These are phyloP conservation scores for Thelephora ganbajun DNA, from an alignment of 768 basidiomycete genomes.

Conservation along the genomic window DNA sequence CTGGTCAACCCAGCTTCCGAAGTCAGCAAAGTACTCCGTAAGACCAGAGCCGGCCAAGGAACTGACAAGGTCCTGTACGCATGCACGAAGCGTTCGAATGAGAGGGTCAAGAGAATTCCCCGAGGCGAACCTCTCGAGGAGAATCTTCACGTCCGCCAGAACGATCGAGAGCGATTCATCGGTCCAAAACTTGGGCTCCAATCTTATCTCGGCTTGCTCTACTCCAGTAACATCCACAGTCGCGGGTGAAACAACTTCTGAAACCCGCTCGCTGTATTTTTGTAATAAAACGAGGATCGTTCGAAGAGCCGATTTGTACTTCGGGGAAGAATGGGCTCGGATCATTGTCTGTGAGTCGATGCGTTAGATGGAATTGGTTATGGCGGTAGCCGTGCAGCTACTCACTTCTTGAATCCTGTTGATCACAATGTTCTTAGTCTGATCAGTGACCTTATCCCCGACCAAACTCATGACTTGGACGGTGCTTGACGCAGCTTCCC, in stretches of 20 bases:
- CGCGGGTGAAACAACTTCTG: neutral
- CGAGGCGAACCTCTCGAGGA: constrained; percentile 7
- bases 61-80: constrained; percentile 1
- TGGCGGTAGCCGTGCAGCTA: neutral
- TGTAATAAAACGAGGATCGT: constrained; percentile 3
- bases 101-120: constrained; percentile 4
- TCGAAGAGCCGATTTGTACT: constrained; percentile 2
- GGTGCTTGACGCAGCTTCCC: neutral
- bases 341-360: neutral
- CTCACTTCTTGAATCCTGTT: constrained; percentile 4
- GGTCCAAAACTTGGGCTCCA: constrained; percentile 1
- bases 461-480: neutral
- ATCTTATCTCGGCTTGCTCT: neutral
- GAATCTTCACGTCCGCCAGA: constrained; percentile 1
- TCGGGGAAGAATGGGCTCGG: constrained; percentile 1
- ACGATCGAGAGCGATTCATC: constrained; percentile 3
- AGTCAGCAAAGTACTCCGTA: neutral
- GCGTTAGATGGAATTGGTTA: neutral
- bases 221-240: neutral
- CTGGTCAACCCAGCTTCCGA: constrained; percentile 11
- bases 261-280: constrained; percentile 2
- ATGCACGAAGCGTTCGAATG: neutral
- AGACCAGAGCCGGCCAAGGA: neutral
- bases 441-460: neutral
- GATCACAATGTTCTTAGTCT: neutral